phyloP scores from a whole-genome alignment of 768 basidiomycete species.

The Phlebiopsis gigantea region DNA sequence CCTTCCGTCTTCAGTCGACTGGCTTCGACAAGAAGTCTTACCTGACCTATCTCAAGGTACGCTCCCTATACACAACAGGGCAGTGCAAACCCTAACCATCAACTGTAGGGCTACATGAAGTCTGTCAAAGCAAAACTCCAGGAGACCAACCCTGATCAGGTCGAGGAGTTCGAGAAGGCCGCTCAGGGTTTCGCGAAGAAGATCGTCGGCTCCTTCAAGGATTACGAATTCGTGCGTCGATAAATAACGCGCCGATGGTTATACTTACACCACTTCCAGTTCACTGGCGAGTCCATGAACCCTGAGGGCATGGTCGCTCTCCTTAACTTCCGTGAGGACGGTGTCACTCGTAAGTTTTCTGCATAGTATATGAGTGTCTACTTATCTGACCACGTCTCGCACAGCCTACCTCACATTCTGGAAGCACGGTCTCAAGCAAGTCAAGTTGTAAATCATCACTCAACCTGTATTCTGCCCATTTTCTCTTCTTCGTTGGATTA shows the following conservation, averaged over 20 bases:
- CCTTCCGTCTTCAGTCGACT: slow-evolving; percentile 83
- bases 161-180: slow-evolving; percentile 75
- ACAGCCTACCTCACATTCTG: slow-evolving; percentile 91
- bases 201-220: slow-evolving; percentile 83
- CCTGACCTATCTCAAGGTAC: slow-evolving; percentile 76
- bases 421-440: slow-evolving; percentile 88
- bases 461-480: not conserved
- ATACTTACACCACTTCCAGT: slow-evolving; percentile 34
- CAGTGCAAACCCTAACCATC: not conserved
- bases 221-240: slow-evolving; percentile 82
- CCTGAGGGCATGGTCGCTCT: slow-evolving; percentile 92
- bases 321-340: slow-evolving; percentile 91
- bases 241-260: not conserved
- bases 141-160: slow-evolving; percentile 49
- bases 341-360: slow-evolving; percentile 63
- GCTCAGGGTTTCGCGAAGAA: slow-evolving; percentile 82
- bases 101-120: slow-evolving; percentile 89
- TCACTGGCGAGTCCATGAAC: slow-evolving; percentile 70
- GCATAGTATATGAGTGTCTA: not conserved
- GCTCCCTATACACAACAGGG: not conserved
- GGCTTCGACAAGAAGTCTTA: slow-evolving; percentile 90
- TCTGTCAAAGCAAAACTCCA: slow-evolving; percentile 64
- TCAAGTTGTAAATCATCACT: slow-evolving; percentile 48
- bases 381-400: not conserved
- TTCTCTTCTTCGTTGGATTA: slow-evolving; percentile 7